Conservation (phyloP, 2,329 filamentous ascomycete species). For the Alternaria sp. region DNA sequence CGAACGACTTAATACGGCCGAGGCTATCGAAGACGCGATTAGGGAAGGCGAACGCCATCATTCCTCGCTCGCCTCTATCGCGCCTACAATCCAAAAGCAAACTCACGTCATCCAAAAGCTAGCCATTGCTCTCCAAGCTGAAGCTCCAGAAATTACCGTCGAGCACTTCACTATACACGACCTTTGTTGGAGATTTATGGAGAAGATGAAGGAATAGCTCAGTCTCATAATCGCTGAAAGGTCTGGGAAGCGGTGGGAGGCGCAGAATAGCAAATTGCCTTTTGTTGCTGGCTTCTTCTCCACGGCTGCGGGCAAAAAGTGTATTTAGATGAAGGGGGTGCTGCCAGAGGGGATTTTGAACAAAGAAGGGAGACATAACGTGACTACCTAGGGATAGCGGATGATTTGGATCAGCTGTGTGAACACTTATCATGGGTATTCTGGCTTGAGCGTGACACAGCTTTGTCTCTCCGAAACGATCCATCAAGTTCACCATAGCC, state of each 20-base stretch:
- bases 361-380: neutral
- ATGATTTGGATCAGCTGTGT: neutral
- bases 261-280: neutral
- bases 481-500: no score
- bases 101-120: neutral
- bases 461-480: no score
- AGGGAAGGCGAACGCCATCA: neutral
- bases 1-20: neutral
- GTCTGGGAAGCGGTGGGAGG: neutral
- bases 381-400: neutral
- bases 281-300: constrained; percentile 7
- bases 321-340: constrained; percentile 1
- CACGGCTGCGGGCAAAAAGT: neutral
- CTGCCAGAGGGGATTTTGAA: neutral
- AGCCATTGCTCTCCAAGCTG: constrained; percentile 1
- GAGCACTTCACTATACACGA: constrained; percentile 6
- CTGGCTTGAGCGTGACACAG: no score
- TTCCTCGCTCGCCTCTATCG: neutral
- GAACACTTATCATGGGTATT: no score
- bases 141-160: neutral
- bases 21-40: neutral
- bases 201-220: neutral
- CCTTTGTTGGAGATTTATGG: constrained; percentile 3
- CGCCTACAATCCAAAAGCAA: neutral
- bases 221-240: neutral